These are phyloP conservation scores for Vaccinium corymbosum DNA, from an alignment of 148 eudicot species.

Conservation along the genomic window DNA sequence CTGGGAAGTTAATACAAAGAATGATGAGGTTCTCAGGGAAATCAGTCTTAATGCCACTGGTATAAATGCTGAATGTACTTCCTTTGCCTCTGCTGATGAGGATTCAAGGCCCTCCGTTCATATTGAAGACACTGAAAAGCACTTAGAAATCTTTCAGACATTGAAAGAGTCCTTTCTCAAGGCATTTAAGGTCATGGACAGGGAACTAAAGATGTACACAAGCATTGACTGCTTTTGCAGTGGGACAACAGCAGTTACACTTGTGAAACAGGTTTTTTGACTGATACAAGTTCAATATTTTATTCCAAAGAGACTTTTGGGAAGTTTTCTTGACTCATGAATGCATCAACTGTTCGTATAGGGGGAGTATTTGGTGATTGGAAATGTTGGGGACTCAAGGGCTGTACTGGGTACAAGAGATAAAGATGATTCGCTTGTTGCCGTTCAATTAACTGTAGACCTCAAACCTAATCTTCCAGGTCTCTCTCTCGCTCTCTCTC, in stretches of 20 bases:
- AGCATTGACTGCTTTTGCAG: slow-evolving; percentile 91
- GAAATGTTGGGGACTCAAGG: slow-evolving; percentile 91
- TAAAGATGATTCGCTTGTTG: slow-evolving; percentile 49
- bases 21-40: slow-evolving; percentile 62
- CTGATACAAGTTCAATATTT: background rate
- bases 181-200: slow-evolving; percentile 86
- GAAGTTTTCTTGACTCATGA: slow-evolving; percentile 6
- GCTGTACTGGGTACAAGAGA: slow-evolving; percentile 85
- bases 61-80: slow-evolving; percentile 53
- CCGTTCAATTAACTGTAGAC: slow-evolving; percentile 91
- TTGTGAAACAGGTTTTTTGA: slow-evolving; percentile 74
- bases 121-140: slow-evolving; percentile 46
- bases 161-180: slow-evolving; percentile 80
- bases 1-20: slow-evolving; percentile 68
- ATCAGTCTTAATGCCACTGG: slow-evolving; percentile 45
- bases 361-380: slow-evolving; percentile 87
- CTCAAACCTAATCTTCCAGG: slow-evolving; percentile 99
- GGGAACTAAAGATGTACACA: slow-evolving; percentile 65
- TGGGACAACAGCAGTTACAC: slow-evolving; percentile 94
- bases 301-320: background rate
- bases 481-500: slow-evolving; percentile 21
- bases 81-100: slow-evolving; percentile 54
- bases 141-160: slow-evolving; percentile 56
- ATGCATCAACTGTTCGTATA: slow-evolving; percentile 20
- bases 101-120: slow-evolving; percentile 45